Percentiles rank a stretch among this genome's conserved stretches.
Evolutionary conservation across 73 alveolate species (phyloP).

Genomic region (Blepharisma japonicum): DNA sequence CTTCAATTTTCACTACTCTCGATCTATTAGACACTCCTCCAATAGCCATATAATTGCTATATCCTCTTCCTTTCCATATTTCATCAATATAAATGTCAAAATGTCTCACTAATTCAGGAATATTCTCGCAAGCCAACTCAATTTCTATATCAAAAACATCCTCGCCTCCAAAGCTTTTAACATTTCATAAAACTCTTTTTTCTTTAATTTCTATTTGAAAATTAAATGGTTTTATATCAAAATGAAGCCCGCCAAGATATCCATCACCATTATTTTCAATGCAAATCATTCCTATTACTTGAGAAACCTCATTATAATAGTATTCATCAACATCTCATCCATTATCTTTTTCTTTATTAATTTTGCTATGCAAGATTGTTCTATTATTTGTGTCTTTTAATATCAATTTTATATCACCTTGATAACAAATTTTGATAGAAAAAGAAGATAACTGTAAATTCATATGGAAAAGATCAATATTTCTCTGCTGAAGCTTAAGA

Average conservation of each 20-base stretch:
- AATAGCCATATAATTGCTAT: not conserved
- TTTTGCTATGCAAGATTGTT: not conserved
- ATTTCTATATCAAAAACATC: not conserved
- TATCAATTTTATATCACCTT: not conserved
- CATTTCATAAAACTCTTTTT: not conserved
- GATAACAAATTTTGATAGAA: not conserved
- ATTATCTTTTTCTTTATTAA: not conserved
- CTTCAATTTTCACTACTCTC: too few species aligned
- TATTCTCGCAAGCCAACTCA: not conserved
- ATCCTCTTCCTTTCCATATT: not conserved
- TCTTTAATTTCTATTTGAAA: not conserved
- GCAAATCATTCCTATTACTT: not conserved
- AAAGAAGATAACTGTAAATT: not conserved
- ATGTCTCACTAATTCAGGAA: not conserved
- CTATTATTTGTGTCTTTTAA: not conserved
- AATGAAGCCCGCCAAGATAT: conserved; percentile 4
- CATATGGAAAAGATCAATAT: not conserved
- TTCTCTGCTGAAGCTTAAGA: conserved; percentile 1
- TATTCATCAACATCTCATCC: not conserved
- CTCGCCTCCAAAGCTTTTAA: not conserved
- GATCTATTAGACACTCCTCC: too few species aligned
- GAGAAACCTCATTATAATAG: not conserved
- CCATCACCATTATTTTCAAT: not conserved
- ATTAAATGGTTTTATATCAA: not conserved
- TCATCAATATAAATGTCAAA: conserved; percentile 8